Base-by-base conservation (phyloP, 2,329 filamentous ascomycete genomes). In the Pseudocercospora macadamiae region DNA sequence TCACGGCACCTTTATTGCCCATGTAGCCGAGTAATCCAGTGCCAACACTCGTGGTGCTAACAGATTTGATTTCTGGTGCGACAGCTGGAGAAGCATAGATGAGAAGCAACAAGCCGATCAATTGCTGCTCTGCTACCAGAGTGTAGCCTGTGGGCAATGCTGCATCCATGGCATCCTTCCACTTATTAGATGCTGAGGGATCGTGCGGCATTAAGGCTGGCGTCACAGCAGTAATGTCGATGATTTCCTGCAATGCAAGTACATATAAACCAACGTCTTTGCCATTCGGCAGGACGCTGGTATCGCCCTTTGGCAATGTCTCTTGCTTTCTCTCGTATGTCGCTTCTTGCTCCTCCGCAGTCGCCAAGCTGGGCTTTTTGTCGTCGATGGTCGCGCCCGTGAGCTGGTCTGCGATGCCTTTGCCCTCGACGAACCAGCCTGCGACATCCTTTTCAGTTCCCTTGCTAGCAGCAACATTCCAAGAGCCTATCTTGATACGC, bases 1-100 rank as follows among this genome's bases (percentile, higher is more conserved):
- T 85, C 0, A 96, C 89, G 3, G 90, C 93, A 1, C 95, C 95
- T 73, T 99, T 99, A 74, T 99, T 99, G 8, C 95, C 95, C 79
- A 97, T 88, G 70, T 96, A 96, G 0, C 93, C 93, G 75, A 96
- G 85, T 42, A 97, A 75, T 0, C 95, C 95, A 0, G 95, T 99
- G 0, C 93, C 93, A 6, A 97, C 88, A 57, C 86, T 89, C 3
- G 87, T 87, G 1, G 89, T 92, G 74, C 90, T 96, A 66, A 96
- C 86, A 49, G 90, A 90, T 62, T 86, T 90, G 67, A 97, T 84
- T 2, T 88, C 89, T 0, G 87, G 82, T 1, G 85, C 85, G 37
- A 97, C 80, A 7, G 86, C 83, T 0, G 92, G 87, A 0, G 93
- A 90, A 2, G 91, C 93, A 71, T 95, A 97, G 23, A 97, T 83